Percentiles rank a stretch among this genome's conserved stretches.
Evolutionary conservation across 1,139 yeast genomes (phyloP).

Genomic region (Geotrichum fermentans): DNA sequence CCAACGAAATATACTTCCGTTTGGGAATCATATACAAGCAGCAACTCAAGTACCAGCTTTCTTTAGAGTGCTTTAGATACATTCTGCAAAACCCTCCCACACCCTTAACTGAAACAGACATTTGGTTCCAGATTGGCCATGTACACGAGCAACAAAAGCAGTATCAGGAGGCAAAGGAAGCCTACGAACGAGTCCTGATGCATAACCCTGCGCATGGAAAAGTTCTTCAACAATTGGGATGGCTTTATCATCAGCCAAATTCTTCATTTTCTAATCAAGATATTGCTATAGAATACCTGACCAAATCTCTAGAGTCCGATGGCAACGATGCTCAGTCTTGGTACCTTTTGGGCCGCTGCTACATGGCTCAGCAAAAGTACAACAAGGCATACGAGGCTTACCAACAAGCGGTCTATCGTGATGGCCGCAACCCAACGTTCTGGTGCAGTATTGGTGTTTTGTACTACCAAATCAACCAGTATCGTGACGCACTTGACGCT

Average conservation of each 20-base stretch:
- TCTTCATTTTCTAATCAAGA: constrained; percentile 72
- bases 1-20: constrained; percentile 91
- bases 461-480: constrained; percentile 92
- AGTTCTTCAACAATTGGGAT: constrained; percentile 92
- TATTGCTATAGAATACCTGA: constrained; percentile 71
- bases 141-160: constrained; percentile 93
- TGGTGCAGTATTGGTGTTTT: constrained; percentile 98
- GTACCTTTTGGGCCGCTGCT: constrained; percentile 94
- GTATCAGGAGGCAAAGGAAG: constrained; percentile 87
- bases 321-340: constrained; percentile 91
- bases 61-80: constrained; percentile 90
- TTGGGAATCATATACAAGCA: constrained; percentile 94
- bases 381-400: constrained; percentile 96
- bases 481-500: constrained; percentile 94
- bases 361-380: constrained; percentile 92
- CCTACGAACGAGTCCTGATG: constrained; percentile 84
- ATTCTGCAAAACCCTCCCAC: constrained; percentile 88
- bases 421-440: constrained; percentile 92
- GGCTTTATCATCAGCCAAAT: constrained; percentile 84
- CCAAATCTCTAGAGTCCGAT: constrained; percentile 85
- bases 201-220: constrained; percentile 93
- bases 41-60: constrained; percentile 80
- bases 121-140: constrained; percentile 97
- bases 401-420: constrained; percentile 97
- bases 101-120: constrained; percentile 93